A percentile compares a stretch with the other conserved stretches of the same genome.
These are phyloP conservation scores for Aspergillus udagawae DNA, from an alignment of 2,329 filamentous ascomycete genomes.

Conservation along the genomic window DNA sequence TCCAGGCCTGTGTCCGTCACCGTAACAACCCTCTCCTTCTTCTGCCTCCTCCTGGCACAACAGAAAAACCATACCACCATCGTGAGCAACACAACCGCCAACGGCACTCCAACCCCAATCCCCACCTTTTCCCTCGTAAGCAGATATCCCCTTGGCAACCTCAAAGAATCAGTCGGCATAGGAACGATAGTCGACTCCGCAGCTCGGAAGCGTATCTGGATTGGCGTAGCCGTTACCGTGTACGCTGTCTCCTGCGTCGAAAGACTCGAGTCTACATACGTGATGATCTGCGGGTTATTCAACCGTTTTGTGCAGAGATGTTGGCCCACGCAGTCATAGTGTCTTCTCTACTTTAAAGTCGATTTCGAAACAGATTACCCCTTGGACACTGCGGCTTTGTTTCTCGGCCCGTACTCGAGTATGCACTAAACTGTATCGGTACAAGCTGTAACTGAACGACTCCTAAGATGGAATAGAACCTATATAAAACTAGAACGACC, in stretches of 20 bases:
- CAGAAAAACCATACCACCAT: not conserved
- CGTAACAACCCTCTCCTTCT: not conserved
- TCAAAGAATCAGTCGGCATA: conserved; percentile 4
- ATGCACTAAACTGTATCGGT: too few species aligned
- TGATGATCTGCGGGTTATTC: not conserved
- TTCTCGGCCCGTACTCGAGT: too few species aligned
- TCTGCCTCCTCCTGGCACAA: not conserved
- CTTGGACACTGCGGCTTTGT: too few species aligned
- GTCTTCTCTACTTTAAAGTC: too few species aligned
- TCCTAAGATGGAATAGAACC: too few species aligned
- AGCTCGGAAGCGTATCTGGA: conserved; percentile 14
- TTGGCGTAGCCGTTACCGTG: conserved; percentile 8
- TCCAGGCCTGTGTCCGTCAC: not conserved
- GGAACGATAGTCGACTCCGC: conserved; percentile 10
- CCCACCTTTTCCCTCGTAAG: conserved; percentile 8
- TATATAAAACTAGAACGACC: too few species aligned
- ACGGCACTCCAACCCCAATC: conserved; percentile 4
- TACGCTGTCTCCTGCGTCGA: conserved; percentile 3
- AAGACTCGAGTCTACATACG: conserved; percentile 2
- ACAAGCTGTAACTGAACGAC: too few species aligned
- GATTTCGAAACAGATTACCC: too few species aligned
- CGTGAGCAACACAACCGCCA: not conserved
- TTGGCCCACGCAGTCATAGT: too few species aligned
- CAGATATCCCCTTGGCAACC: conserved; percentile 1
- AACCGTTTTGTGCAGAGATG: too few species aligned